Base-by-base conservation (phyloP, 2,329 filamentous ascomycete genomes). In the Clonostachys solani region DNA sequence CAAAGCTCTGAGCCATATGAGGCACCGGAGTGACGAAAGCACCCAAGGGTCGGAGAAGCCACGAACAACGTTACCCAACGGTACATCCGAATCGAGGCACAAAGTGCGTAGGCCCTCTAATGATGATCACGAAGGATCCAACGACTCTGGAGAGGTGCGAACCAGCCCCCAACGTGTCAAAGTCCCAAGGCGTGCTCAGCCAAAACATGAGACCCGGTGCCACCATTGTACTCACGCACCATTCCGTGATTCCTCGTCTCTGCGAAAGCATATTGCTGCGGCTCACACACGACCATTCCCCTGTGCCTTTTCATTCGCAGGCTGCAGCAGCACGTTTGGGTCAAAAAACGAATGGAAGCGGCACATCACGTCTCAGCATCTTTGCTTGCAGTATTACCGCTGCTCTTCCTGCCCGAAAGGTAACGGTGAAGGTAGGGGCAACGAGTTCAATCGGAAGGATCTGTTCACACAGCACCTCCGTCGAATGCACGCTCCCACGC, bases 321-420 rank as follows among this genome's bases (percentile, higher is more conserved):
- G 88, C 16, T 99, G 92, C 64, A 71, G 69, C 1, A 91, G 89
- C 55, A 89, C 84, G 0, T 96, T 97, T 63, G 84, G 86, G 2
- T 92, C 89, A 15, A 97, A 96, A 68, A 96, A 97, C 60, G 92
- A 97, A 65, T 99, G 92, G 92, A 97, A 97, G 66, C 82, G 92
- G 5, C 94, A 99, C 60, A 89, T 96, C 60, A 80, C 84, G 15
- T 95, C 90, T 0, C 90, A 96, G 56, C 94, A 99, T 67, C 78
- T 99, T 18, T 85, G 82, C 53, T 62, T 86, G 16, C 77, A 78
- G 43, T 85, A 78, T 54, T 86, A 85, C 56, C 75, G 82, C 17
- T 86, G 82, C 53, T 84, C 82, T 0, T 71, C 76, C 3, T 86
- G 82, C 49, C 76, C 80, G 0, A 72, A 75, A 48, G 74, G 67